Evolutionary conservation across 192 early-diverging fungal genomes (phyloP), one percentile per base, ranked within the genome.

Genomic region (Linnemannia schmuckeri): DNA sequence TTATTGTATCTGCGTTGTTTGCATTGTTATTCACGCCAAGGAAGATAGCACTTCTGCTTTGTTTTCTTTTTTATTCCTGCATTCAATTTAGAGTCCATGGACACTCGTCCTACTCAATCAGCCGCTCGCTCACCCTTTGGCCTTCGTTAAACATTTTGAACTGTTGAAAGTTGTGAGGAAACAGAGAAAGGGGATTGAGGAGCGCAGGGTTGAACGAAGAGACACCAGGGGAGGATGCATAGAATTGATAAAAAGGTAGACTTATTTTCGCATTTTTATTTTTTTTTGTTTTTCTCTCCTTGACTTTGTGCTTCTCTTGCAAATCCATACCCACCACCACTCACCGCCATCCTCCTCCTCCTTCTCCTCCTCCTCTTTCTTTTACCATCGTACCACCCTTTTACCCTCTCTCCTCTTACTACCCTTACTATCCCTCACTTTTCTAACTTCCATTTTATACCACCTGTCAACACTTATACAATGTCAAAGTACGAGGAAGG

Each of bases 401-500:
- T 47, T 27, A 18, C 9, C n/a, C 7, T 44, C 37, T 41, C 24
- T n/a, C 41, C 22, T 42, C 74, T 63, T 42, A 37, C 55, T 8
- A 12, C 41, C 57, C 13, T 46, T 46, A 2, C 0, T 20, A 2
- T 37, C 13, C 55, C 63, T 40, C 55, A 47, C 1, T 1, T 33
- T 33, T 55, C 47, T 18, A 3, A 10, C 24, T 41, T 63, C 40
- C 13, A 24, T n/a, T n/a, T 40, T 2, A n/a, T 46, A 17, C 35
- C 0, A 0, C 74, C 35, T 7, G 4, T 3, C n/a, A 76, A 24
- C 22, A 0, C 42, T 6, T 9, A 66, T 15, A 35, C 6, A 24
- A 76, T 76, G 57, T 55, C 74, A 75, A 75, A 55, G 74, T 37
- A 75, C 74, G 75, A 76, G 22, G 75, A 66, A 38, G 38, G 57